A percentile compares a stretch with the other conserved stretches of the same genome.
phyloP scores from a whole-genome alignment of 176 grass and related monocot species.

The Oryza meridionalis region DNA sequence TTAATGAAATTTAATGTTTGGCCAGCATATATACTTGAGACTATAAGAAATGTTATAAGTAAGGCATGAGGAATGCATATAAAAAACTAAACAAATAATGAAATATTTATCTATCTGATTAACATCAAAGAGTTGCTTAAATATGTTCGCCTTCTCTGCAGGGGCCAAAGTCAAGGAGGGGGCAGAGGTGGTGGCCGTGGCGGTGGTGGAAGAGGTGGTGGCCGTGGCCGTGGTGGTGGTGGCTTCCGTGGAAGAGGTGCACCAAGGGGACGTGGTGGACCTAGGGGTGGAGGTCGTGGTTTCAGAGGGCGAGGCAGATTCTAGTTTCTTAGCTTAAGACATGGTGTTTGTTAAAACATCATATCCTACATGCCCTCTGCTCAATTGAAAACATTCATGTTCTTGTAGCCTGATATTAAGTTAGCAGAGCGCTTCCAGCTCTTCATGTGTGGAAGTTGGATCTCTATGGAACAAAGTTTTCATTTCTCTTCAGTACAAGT shows the following conservation, averaged over 20 bases:
- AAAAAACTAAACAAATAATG: background rate
- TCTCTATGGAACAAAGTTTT: constrained; percentile 34
- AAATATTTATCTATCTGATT: background rate
- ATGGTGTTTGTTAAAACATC: constrained; percentile 39
- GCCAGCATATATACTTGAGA: too few relatives aligned
- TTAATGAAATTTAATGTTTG: too few relatives aligned
- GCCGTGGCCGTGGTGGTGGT: constrained; percentile 69
- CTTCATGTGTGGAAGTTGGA: constrained; percentile 28
- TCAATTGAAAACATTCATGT: constrained; percentile 28
- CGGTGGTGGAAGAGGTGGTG: constrained; percentile 45
- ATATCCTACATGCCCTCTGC: background rate
- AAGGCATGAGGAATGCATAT: background rate
- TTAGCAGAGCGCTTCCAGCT: constrained; percentile 21
- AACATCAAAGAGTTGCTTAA: constrained; percentile 6
- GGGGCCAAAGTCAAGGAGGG: constrained; percentile 61
- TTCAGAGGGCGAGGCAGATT: constrained; percentile 93
- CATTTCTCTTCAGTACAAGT: background rate
- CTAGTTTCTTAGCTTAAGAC: constrained; percentile 49
- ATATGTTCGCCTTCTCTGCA: constrained; percentile 44
- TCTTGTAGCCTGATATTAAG: constrained; percentile 54
- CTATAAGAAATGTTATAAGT: too few relatives aligned
- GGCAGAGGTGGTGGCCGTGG: constrained; percentile 71
- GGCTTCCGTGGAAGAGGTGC: constrained; percentile 87
- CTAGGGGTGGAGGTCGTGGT: constrained; percentile 70
- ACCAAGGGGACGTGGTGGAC: constrained; percentile 71